Conservation (phyloP, 2,329 filamentous ascomycete species). For the Cordyceps cateniannulata region DNA sequence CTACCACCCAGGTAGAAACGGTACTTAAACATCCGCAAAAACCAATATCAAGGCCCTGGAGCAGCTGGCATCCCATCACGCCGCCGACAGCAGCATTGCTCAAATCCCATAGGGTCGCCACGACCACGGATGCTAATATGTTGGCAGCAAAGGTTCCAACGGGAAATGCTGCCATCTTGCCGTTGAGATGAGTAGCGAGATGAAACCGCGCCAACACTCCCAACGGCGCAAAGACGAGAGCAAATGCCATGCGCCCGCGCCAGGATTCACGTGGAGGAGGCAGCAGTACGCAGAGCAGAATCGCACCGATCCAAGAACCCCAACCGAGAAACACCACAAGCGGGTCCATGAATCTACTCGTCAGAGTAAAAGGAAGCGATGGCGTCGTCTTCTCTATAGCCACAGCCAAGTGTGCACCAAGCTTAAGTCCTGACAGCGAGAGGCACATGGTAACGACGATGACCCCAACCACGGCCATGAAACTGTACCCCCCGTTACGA, state of each 20-base stretch:
- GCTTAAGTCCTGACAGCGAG: background rate
- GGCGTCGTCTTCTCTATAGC: background rate
- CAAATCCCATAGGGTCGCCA: too few relatives aligned
- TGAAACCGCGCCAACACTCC: background rate
- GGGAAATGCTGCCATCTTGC: background rate
- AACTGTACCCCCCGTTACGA: background rate
- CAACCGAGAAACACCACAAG: background rate
- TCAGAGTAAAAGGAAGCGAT: background rate
- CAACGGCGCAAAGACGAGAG: background rate
- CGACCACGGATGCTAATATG: background rate
- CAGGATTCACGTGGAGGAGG: background rate
- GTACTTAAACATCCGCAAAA: background rate
- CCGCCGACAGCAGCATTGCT: too few relatives aligned
- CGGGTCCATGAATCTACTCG: background rate
- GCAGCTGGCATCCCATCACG: background rate
- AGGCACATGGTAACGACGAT: background rate
- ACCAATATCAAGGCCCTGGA: background rate
- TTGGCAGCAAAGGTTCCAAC: background rate
- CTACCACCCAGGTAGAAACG: background rate
- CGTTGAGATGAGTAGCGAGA: background rate
- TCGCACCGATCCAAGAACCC: background rate
- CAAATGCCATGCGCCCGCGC: background rate
- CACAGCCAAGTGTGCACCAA: background rate
- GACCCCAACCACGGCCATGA: background rate
- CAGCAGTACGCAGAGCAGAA: background rate